Evolutionary conservation across 2,329 filamentous ascomycete species (phyloP).

Genomic region (Cladosporium sp.): DNA sequence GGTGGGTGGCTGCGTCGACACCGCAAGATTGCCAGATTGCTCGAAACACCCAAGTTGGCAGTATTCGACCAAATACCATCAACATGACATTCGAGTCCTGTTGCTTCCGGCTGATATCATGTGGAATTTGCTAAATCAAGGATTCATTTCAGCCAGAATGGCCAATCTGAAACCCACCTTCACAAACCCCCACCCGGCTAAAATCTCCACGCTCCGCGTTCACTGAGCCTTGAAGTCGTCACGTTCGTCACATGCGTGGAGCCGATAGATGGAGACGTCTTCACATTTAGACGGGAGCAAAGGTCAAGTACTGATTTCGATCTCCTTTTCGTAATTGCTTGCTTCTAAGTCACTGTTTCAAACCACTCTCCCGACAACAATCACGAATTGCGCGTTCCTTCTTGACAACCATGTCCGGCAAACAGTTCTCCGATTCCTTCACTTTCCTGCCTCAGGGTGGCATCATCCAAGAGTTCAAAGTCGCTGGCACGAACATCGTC

Average conservation of each 20-base stretch:
- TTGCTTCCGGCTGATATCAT: not conserved
- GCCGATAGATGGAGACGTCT: conserved; percentile 4
- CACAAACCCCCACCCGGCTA: not conserved
- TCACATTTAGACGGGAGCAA: conserved; percentile 1
- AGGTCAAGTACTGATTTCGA: conserved; percentile 3
- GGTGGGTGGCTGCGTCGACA: not conserved
- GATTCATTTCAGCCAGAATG: not conserved
- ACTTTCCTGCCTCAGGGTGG: conserved; percentile 71
- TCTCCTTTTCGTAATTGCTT: not conserved
- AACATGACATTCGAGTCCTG: not conserved
- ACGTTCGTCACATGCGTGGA: conserved; percentile 7
- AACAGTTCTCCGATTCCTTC: conserved; percentile 39
- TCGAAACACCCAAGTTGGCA: not conserved
- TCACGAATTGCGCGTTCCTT: not conserved
- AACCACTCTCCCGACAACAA: not conserved
- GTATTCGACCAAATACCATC: not conserved
- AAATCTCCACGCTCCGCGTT: not conserved
- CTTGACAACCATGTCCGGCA: conserved; percentile 18
- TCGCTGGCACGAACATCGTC: conserved; percentile 80
- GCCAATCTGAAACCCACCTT: not conserved
- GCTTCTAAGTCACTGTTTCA: not conserved
- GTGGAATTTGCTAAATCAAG: not conserved
- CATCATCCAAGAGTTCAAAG: conserved; percentile 74
- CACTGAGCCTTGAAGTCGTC: not conserved
- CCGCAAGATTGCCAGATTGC: not conserved